A percentile compares a stretch with the other conserved stretches of the same genome.
phyloP scores from a whole-genome alignment of 148 eudicot genomes.

The Rhododendron griersonianum region DNA sequence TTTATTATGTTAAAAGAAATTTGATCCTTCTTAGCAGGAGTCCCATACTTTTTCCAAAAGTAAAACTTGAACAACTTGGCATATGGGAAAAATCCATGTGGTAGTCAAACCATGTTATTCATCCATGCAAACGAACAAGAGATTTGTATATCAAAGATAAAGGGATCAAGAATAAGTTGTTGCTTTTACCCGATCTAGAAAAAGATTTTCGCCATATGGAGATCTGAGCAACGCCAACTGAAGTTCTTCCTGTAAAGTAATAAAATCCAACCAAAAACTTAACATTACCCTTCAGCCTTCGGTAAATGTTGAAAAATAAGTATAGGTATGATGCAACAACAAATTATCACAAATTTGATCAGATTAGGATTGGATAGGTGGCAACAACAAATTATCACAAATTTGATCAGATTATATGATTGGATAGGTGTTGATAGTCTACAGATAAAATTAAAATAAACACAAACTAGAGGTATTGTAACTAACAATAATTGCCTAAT shows the following conservation, averaged over 20 bases:
- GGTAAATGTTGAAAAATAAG: not conserved
- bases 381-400: slow-evolving; percentile 4
- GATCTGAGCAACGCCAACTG: slow-evolving; percentile 63
- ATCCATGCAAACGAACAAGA: not conserved
- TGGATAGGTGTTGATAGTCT: not conserved
- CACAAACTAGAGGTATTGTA: not conserved
- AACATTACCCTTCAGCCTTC: not conserved
- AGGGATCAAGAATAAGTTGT: not conserved
- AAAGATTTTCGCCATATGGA: slow-evolving; percentile 63
- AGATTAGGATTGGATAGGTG: not conserved
- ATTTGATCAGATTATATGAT: not conserved
- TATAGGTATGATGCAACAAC: not conserved
- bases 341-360: slow-evolving; percentile 1
- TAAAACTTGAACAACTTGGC: not conserved
- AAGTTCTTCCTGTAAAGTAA: slow-evolving; percentile 71
- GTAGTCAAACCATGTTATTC: not conserved
- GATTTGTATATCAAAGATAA: not conserved
- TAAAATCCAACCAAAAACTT: not conserved
- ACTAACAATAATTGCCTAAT: not conserved
- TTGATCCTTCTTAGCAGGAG: not conserved
- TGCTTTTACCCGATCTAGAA: slow-evolving; percentile 72
- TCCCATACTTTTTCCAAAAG: not conserved
- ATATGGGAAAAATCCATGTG: not conserved
- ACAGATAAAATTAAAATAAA: not conserved
- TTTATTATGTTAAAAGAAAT: not conserved